A percentile compares a stretch with the other conserved stretches of the same genome.
Evolutionary conservation across 805 yeast genomes (phyloP).

Genomic region (Cyberlindnera petersonii): DNA sequence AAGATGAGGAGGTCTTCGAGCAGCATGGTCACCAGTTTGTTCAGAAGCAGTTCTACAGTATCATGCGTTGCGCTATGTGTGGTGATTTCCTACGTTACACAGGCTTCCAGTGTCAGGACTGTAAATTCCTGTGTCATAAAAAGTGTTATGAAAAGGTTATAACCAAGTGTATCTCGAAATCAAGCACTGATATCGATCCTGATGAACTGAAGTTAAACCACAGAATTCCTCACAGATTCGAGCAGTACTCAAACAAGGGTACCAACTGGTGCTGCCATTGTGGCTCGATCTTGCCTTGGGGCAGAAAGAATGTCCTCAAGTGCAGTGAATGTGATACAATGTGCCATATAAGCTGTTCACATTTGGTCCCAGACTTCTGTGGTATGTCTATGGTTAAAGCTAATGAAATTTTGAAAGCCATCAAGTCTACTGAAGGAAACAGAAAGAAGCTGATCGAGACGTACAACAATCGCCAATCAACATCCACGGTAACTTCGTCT

Average conservation of each 20-base stretch:
- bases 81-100: constrained; percentile 88
- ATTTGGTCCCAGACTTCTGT: constrained; percentile 95
- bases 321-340: constrained; percentile 92
- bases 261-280: constrained; percentile 99
- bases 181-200: constrained; percentile 62
- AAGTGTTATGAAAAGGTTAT: constrained; percentile 78
- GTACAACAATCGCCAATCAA: constrained; percentile 17
- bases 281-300: constrained; percentile 95
- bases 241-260: constrained; percentile 85
- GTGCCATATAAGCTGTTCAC: constrained; percentile 92
- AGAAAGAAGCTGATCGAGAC: constrained; percentile 24
- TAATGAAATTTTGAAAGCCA: constrained; percentile 78
- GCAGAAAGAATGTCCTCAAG: constrained; percentile 85
- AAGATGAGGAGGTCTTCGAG: constrained; percentile 83
- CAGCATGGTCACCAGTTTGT: constrained; percentile 97
- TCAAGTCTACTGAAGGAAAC: constrained; percentile 61
- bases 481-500: constrained; percentile 12
- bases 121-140: constrained; percentile 75
- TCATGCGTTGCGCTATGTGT: constrained; percentile 97
- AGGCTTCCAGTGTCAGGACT: constrained; percentile 85
- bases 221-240: constrained; percentile 95
- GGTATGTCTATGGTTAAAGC: constrained; percentile 99
- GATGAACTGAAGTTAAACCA: constrained; percentile 86
- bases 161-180: constrained; percentile 77
- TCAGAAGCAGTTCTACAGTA: constrained; percentile 90